Conservation (phyloP, 371 early-diverging fungal species). For the Mucor mucedo region DNA sequence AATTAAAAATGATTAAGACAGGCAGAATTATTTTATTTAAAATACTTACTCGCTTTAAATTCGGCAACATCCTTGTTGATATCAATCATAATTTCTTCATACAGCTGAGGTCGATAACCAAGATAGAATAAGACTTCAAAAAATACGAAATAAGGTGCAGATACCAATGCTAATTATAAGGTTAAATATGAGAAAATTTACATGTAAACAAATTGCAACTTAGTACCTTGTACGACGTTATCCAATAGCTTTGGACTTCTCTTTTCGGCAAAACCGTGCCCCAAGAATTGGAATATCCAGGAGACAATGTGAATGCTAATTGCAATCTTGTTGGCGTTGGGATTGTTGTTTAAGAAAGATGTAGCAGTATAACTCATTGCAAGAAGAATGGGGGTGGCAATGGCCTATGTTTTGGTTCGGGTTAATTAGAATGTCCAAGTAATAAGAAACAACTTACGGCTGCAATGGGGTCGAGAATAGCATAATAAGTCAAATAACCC, state of each 20-base stretch:
- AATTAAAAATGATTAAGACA: not conserved
- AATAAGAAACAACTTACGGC: constrained; percentile 49
- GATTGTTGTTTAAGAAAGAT: constrained; percentile 50
- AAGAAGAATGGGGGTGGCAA: constrained; percentile 69
- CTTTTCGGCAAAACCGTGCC: constrained; percentile 87
- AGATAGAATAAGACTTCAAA: constrained; percentile 85
- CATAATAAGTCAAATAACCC: constrained; percentile 76
- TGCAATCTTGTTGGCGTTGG: constrained; percentile 60
- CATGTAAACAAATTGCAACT: not conserved
- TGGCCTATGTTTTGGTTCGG: constrained; percentile 32
- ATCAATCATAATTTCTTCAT: constrained; percentile 64
- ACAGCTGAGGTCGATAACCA: constrained; percentile 82
- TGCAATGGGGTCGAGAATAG: constrained; percentile 80
- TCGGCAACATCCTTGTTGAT: constrained; percentile 70
- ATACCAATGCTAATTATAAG: constrained; percentile 70
- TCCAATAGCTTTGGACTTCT: constrained; percentile 90
- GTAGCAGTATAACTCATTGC: constrained; percentile 65
- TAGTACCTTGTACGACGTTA: constrained; percentile 80
- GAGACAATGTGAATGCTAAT: constrained; percentile 65
- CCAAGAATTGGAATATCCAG: constrained; percentile 92
- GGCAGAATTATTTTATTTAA: not conserved
- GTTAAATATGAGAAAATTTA: not conserved
- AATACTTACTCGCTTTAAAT: constrained; percentile 51
- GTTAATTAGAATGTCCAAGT: constrained; percentile 8
- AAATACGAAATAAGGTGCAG: constrained; percentile 95